Evolutionary conservation across 257 asterid species (phyloP).

Genomic region (Mentha longifolia): DNA sequence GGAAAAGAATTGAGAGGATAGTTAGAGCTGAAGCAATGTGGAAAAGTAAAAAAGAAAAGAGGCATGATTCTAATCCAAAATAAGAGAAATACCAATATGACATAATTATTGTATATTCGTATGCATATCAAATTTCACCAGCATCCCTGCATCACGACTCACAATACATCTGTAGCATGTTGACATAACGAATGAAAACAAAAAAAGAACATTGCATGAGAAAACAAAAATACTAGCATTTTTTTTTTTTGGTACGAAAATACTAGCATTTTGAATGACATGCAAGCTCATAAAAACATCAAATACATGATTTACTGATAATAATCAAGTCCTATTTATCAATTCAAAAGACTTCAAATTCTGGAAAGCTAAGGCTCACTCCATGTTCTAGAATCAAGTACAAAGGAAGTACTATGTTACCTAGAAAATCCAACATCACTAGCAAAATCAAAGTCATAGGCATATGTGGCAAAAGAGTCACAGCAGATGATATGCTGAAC

Average conservation of each 20-base stretch:
- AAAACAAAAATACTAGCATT: conserved; percentile 1
- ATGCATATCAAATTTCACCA: conserved; percentile 15
- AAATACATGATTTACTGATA: neutral
- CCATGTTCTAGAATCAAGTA: conserved; percentile 29
- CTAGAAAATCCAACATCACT: conserved; percentile 78
- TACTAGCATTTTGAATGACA: neutral
- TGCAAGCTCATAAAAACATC: conserved; percentile 9
- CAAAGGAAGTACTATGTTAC: conserved; percentile 43
- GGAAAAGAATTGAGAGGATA: conserved; percentile 24
- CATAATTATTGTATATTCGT: neutral
- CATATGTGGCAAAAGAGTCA: conserved; percentile 95
- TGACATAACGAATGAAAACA: conserved; percentile 1
- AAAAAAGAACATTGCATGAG: neutral
- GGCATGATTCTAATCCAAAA: conserved; percentile 16
- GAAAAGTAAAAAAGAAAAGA: conserved; percentile 5
- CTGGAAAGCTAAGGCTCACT: conserved; percentile 6
- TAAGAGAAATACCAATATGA: neutral
- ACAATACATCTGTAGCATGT: conserved; percentile 9
- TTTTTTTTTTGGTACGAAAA: conserved; percentile 5
- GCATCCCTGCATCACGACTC: conserved; percentile 7
- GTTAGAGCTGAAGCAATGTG: conserved; percentile 5
- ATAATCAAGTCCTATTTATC: conserved; percentile 3
- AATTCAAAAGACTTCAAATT: conserved; percentile 21
- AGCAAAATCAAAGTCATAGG: conserved; percentile 92
- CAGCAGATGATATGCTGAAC: conserved; percentile 97